These are phyloP conservation scores for Elsinoe necatrix DNA, from an alignment of 2,329 filamentous ascomycete species.

Conservation along the genomic window DNA sequence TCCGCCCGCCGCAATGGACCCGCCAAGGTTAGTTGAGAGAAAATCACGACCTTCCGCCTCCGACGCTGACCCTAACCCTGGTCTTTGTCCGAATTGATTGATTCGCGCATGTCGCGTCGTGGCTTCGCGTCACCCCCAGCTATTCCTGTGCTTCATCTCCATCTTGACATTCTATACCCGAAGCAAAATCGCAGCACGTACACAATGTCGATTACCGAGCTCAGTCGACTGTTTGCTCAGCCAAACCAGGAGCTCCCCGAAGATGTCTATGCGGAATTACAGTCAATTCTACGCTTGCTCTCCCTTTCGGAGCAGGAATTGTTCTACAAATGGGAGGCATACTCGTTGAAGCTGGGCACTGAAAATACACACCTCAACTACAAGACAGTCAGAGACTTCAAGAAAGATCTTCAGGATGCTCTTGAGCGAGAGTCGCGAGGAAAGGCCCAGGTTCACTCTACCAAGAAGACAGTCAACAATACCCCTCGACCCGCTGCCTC, in stretches of 20 bases:
- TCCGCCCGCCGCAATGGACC: neutral
- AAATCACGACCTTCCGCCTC: neutral
- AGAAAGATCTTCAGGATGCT: slow-evolving; percentile 75
- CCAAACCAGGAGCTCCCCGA: slow-evolving; percentile 51
- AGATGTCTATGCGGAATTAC: slow-evolving; percentile 72
- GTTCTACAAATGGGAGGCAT: slow-evolving; percentile 98
- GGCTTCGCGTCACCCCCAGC: slow-evolving; percentile 15
- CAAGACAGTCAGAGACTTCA: slow-evolving; percentile 66
- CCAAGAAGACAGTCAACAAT: slow-evolving; percentile 49
- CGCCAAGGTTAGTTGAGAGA: neutral
- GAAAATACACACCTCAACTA: slow-evolving; percentile 67
- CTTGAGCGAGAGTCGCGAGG: slow-evolving; percentile 68
- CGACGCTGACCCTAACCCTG: neutral
- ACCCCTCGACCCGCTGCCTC: slow-evolving; percentile 43
- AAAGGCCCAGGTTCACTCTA: slow-evolving; percentile 48
- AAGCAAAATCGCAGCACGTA: neutral
- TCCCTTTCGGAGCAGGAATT: slow-evolving; percentile 74
- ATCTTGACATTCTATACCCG: neutral
- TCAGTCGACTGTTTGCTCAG: slow-evolving; percentile 52
- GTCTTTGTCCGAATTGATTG: neutral
- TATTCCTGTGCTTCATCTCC: neutral
- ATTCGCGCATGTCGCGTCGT: slow-evolving; percentile 23
- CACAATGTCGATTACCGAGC: slow-evolving; percentile 32
- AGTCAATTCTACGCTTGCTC: slow-evolving; percentile 79
- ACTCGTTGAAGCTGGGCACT: slow-evolving; percentile 85